Percentiles rank a stretch among this genome's conserved stretches.
Evolutionary conservation across 2,329 filamentous ascomycete species (phyloP).

Genomic region (Cryphonectria naterciae): DNA sequence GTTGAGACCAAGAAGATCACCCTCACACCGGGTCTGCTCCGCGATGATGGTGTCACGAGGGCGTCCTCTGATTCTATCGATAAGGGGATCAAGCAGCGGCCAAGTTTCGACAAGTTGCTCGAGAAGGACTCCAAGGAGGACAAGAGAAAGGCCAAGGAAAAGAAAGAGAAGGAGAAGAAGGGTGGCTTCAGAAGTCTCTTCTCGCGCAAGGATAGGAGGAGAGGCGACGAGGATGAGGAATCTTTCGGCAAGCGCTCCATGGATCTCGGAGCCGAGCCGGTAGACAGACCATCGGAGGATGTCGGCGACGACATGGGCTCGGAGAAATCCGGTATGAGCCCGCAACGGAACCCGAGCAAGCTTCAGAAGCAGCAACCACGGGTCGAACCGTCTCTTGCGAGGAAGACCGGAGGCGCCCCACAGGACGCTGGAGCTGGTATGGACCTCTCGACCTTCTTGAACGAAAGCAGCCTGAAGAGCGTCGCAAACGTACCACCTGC

Average conservation of each 20-base stretch:
- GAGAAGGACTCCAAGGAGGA: slow-evolving; percentile 74
- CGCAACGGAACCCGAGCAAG: slow-evolving; percentile 55
- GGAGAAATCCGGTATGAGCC: slow-evolving; percentile 19
- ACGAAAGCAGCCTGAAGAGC: slow-evolving; percentile 53
- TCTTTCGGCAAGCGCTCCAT: slow-evolving; percentile 65
- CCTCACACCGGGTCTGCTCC: slow-evolving; percentile 86
- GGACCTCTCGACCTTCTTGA: slow-evolving; percentile 48
- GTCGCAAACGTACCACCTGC: slow-evolving; percentile 60
- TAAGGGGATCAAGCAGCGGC: slow-evolving; percentile 57
- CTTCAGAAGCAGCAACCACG: slow-evolving; percentile 69
- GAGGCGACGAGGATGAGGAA: slow-evolving; percentile 62
- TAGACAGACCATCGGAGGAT: slow-evolving; percentile 50
- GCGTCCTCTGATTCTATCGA: slow-evolving; percentile 55
- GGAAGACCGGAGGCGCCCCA: slow-evolving; percentile 41
- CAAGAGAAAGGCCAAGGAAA: slow-evolving; percentile 74
- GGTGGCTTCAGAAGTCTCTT: slow-evolving; percentile 64
- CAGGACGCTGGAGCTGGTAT: slow-evolving; percentile 39
- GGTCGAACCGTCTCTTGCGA: slow-evolving; percentile 51
- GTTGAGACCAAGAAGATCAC: slow-evolving; percentile 98
- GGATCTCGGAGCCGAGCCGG: slow-evolving; percentile 53
- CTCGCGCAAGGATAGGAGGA: slow-evolving; percentile 65
- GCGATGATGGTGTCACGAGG: slow-evolving; percentile 70
- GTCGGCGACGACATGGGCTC: slow-evolving; percentile 18
- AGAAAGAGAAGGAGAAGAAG: slow-evolving; percentile 72
- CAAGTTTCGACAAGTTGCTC: slow-evolving; percentile 71